A percentile compares a stretch with the other conserved stretches of the same genome.
These are phyloP conservation scores for Suillus ampliporus DNA, from an alignment of 768 basidiomycete species.

Conservation along the genomic window DNA sequence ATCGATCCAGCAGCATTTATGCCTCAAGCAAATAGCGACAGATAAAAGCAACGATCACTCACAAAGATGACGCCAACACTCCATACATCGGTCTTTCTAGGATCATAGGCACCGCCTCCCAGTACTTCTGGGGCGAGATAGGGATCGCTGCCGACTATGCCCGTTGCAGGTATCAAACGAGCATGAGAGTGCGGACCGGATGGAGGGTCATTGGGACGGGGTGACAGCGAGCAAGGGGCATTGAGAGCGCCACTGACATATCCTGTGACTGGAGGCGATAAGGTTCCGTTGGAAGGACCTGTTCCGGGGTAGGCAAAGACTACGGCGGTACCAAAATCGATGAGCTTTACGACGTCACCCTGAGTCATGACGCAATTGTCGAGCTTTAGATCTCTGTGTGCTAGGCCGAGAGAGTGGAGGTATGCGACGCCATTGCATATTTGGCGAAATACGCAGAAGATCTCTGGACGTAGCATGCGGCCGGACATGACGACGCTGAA, in stretches of 20 bases:
- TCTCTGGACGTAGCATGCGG: slow-evolving; percentile 97
- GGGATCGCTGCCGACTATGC: slow-evolving; percentile 96
- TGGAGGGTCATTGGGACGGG: slow-evolving; percentile 19
- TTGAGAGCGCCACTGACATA: slow-evolving; percentile 16
- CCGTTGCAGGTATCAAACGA: slow-evolving; percentile 67
- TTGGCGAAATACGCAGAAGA: slow-evolving; percentile 99
- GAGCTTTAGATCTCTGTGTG: slow-evolving; percentile 98
- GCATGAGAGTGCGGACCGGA: slow-evolving; percentile 47
- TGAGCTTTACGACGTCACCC: slow-evolving; percentile 94
- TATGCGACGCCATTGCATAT: slow-evolving; percentile 98
- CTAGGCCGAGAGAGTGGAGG: slow-evolving; percentile 95
- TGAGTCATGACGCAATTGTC: slow-evolving; percentile 99
- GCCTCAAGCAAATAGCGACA: not conserved
- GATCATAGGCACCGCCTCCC: slow-evolving; percentile 81
- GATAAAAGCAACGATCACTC: slow-evolving; percentile 26
- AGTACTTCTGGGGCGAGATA: slow-evolving; percentile 98
- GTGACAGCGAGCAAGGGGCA: not conserved
- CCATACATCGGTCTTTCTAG: slow-evolving; percentile 98
- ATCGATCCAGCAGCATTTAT: not conserved
- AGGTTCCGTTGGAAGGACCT: slow-evolving; percentile 33
- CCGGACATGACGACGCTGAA: slow-evolving; percentile 99
- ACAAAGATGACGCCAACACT: slow-evolving; percentile 98
- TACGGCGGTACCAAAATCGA: slow-evolving; percentile 99
- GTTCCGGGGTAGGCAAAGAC: slow-evolving; percentile 99
- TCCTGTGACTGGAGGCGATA: slow-evolving; percentile 21